Evolutionary conservation across 768 basidiomycete genomes (phyloP), one percentile per base, ranked within the genome.

Genomic region (Botryobasidium botryosum): DNA sequence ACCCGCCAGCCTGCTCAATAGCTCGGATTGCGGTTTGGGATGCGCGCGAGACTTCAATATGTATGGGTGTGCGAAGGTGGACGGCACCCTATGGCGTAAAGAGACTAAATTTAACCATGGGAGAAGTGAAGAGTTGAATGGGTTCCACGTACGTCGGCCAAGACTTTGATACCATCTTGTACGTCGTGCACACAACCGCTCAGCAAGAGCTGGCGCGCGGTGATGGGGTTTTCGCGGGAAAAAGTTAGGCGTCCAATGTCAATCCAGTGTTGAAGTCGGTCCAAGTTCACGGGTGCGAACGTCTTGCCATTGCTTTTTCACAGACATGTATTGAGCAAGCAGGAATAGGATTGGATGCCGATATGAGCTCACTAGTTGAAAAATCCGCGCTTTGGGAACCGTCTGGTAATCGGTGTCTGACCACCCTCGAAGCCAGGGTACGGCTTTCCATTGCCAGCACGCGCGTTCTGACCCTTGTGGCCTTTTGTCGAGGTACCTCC

Each of bases 401-500:
- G 66, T 51, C 86, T 78, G 4, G 83, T 79, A 44, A 97, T 75
- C 12, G 92, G 85, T 4, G 92, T 96, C 60, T 96, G 92, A 50
- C 94, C 94, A 57, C 94, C 94, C 61, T 96, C 94, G 51, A 96
- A 99, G 5, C 85, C 79, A 23, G 74, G 68, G 53, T 70, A 73
- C 25, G 74, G 77, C 53, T 86, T 81, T 4, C 87, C 84, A 47
- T 79, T 76, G 2, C 91, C 91, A 4, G 86, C 75, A 50, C 92
- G 76, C 29, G 94, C 79, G 48, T 90, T 91, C 62, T 92, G 88
- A 53, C 94, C 94, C 55, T 99, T 99, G 61, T 84, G 73, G 63
- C 94, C 94, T 45, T 87, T 72, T 52, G 87, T 87, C 7, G 91
- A 80, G 1, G 92, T 96, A 50, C 87, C 79, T 51, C 94, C 94